Evolutionary conservation across 2,329 filamentous ascomycete species (phyloP).

Genomic region (Hypoxylon sp.): DNA sequence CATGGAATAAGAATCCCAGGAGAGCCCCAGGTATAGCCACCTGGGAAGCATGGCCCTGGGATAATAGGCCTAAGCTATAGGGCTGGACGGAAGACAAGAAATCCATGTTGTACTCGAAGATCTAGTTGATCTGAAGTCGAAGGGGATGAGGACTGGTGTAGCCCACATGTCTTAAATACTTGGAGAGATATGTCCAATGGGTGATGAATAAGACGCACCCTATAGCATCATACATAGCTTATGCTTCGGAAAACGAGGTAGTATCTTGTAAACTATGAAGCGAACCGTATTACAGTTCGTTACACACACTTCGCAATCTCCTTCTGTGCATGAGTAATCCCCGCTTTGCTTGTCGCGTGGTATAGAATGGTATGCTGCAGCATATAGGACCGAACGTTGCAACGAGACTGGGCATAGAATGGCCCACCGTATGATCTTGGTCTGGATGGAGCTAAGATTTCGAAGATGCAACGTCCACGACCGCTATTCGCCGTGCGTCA

Average conservation of each 20-base stretch:
- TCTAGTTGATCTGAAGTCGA: not conserved
- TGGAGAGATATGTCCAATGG: not conserved
- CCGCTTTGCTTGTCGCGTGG: not conserved
- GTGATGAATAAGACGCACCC: not conserved
- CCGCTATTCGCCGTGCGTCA: not conserved
- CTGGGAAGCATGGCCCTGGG: constrained; percentile 3
- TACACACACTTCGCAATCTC: not conserved
- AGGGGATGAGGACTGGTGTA: not conserved
- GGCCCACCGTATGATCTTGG: not conserved
- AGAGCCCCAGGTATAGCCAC: constrained; percentile 13
- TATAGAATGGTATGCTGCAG: not conserved
- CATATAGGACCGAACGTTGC: not conserved
- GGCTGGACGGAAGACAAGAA: not conserved
- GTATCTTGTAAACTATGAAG: not conserved
- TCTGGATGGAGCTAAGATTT: not conserved
- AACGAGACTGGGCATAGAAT: not conserved
- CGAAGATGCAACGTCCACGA: not conserved
- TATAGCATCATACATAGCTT: not conserved
- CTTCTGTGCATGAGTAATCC: not conserved
- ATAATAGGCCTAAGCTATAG: constrained; percentile 16
- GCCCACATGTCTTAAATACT: not conserved
- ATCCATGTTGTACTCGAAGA: constrained; percentile 13
- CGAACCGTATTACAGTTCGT: not conserved
- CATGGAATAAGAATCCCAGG: constrained; percentile 32
- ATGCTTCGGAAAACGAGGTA: not conserved